Base-by-base conservation (phyloP, 2,329 filamentous ascomycete species). In the Graphilbum sp. region DNA sequence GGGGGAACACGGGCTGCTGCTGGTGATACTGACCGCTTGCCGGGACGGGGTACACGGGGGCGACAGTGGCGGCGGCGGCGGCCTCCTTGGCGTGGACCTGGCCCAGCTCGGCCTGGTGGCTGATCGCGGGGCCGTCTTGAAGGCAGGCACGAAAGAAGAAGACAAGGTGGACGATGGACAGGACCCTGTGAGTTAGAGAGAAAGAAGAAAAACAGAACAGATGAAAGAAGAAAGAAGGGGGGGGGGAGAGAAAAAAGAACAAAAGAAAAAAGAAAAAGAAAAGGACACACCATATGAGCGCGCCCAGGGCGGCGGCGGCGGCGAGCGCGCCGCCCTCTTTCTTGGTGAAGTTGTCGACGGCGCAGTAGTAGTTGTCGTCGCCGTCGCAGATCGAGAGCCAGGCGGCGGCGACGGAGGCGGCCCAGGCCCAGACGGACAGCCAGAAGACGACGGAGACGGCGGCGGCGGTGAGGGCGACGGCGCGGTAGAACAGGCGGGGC, bases 341-440 rank as follows among this genome's bases (percentile, higher is more conserved):
- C 27, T 44, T 43, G 19, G 30, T 38, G 30, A 44, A 48, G 21
- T 36, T 35, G 32, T 41, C 40, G 5, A 38, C 37, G 16, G 32
- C 39, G 35, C 34, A 41, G 44, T 45, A 52, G 15, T 54, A 45
- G 21, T 50, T 51, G 18, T 46, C 41, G 7, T 51, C 40, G 15
- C n/a, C n/a, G n/a, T 58, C 55, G 47, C 51, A 50, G 16, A 53
- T 54, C 10, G 58, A 57, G 9, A 67, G 52, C 61, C 64, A 47
- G 36, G 35, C 35, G 10, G 42, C 29, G 7, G 43, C 41, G 13
- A 43, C 13, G 3, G 38, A 38, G 3, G 43, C 43, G 4, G 43
- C 32, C 42, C 43, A 47, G 33, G 38, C 43, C 43, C 42, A 47
- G 32, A 42, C 41, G 3, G 43, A 39, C 19, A 46, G 41, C 45